Evolutionary conservation across 1,284 basidiomycete species (phyloP), one percentile per base, ranked within the genome.

Genomic region (Tausonia pullulans): DNA sequence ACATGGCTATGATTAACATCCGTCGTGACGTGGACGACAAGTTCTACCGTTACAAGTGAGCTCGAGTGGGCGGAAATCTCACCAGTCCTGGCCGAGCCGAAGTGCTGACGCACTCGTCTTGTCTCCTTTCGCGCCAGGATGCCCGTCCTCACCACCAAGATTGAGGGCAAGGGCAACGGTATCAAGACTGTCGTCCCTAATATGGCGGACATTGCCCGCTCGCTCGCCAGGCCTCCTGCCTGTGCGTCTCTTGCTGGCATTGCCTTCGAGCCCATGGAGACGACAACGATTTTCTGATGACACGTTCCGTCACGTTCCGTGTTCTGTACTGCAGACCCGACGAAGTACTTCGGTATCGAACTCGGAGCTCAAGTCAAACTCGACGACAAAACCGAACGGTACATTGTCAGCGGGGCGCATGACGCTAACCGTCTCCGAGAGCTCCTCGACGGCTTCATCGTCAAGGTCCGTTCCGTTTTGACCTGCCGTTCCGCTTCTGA

Each of bases 121-220:
- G 3, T 4, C 40, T 11, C 59, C 51, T 67, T 48, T 55, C 13
- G 46, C 54, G 63, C 50, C 68, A 89, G 89, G 72, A 99, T 99
- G 96, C 96, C 96, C 61, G 78, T 94, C 68, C 84, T 98, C 67
- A 83, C 85, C 71, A 97, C 89, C 71, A 98, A 98, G 81, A 94
- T 98, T 62, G 96, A 99, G 79, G 96, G 96, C 72, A 93, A 93
- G 78, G 96, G 96, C 65, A 99, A 99, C 76, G 96, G 96, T 70
- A 98, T 99, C 81, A 99, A 99, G 81, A 99, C 96, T 52, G 93
- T 97, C 74, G 80, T 96, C 64, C 92, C 92, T 57, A 99, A 99
- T 80, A 98, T 99, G 93, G 86, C 91, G 69, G 96, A 98, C 78
- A 89, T 99, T 70, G 91, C 95, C 60, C 87, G 92, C 66, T 92